phyloP scores from a whole-genome alignment of 176 grass and related monocot species.

The Urochloa ruziziensis region DNA sequence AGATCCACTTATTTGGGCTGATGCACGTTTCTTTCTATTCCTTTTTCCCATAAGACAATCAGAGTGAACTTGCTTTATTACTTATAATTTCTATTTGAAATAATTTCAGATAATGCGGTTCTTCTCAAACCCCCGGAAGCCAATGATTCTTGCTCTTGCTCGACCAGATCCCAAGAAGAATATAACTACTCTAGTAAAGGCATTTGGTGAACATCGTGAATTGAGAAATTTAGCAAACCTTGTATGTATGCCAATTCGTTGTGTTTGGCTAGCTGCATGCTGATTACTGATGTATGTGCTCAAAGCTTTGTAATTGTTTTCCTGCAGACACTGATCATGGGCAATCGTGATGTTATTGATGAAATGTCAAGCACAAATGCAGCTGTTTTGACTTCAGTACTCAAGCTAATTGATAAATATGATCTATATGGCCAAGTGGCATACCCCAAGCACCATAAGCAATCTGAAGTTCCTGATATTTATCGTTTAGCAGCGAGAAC shows the following conservation, averaged over 20 bases:
- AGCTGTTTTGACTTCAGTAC: constrained; percentile 65
- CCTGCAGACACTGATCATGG: constrained; percentile 85
- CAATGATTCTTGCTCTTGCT: constrained; percentile 84
- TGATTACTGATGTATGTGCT: constrained; percentile 5
- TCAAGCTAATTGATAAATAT: constrained; percentile 91
- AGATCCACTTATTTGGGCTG: constrained; percentile 65
- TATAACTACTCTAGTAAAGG: constrained; percentile 73
- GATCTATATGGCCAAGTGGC: constrained; percentile 88
- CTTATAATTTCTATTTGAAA: constrained; percentile 5
- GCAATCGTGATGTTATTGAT: constrained; percentile 84
- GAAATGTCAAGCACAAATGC: constrained; percentile 87
- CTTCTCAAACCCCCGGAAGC: constrained; percentile 80
- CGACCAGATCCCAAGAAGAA: constrained; percentile 88
- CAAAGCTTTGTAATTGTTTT: background rate
- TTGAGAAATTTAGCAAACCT: constrained; percentile 90
- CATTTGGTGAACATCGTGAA: constrained; percentile 77
- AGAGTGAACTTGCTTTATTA: constrained; percentile 18
- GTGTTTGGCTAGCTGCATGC: background rate
- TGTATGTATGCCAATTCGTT: constrained; percentile 39
- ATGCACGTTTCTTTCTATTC: constrained; percentile 40
- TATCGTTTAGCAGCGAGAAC: constrained; percentile 81
- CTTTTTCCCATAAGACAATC: background rate
- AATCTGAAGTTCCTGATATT: constrained; percentile 89
- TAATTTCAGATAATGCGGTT: constrained; percentile 75
- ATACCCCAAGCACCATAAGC: constrained; percentile 90